phyloP scores from a whole-genome alignment of 441 rosid species.

The Metrosideros polymorpha region DNA sequence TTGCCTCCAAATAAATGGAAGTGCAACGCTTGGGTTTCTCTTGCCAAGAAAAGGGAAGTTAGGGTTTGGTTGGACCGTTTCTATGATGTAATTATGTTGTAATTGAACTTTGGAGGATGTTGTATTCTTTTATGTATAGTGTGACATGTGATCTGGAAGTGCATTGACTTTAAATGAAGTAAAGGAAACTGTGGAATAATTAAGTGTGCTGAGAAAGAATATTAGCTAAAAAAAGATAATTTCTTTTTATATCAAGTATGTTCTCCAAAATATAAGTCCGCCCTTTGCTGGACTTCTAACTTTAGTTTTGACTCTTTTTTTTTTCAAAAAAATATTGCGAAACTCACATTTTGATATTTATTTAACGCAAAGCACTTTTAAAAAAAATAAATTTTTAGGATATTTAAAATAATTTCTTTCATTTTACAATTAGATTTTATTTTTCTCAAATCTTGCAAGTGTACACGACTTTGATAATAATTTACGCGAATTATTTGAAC shows the following conservation, averaged over 20 bases:
- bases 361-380: not conserved
- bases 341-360: not conserved
- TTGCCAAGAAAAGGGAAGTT: not conserved
- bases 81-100: not conserved
- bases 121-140: not conserved
- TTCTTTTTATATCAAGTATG: not conserved
- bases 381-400: no score
- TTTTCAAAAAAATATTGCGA: not conserved
- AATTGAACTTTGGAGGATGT: not conserved
- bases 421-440: not conserved
- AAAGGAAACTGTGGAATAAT: not conserved
- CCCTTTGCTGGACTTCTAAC: not conserved
- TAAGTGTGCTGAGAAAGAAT: not conserved
- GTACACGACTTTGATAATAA: not conserved
- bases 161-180: not conserved
- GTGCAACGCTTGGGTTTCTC: not conserved
- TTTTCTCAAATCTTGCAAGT: not conserved
- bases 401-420: not conserved
- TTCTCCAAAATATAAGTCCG: not conserved
- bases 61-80: not conserved
- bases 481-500: accelerated
- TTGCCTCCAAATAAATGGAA: not conserved
- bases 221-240: not conserved
- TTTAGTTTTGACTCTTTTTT: not conserved
- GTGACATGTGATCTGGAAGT: not conserved